Conservation (phyloP, 768 basidiomycete genomes). For the Russula foetens region DNA sequence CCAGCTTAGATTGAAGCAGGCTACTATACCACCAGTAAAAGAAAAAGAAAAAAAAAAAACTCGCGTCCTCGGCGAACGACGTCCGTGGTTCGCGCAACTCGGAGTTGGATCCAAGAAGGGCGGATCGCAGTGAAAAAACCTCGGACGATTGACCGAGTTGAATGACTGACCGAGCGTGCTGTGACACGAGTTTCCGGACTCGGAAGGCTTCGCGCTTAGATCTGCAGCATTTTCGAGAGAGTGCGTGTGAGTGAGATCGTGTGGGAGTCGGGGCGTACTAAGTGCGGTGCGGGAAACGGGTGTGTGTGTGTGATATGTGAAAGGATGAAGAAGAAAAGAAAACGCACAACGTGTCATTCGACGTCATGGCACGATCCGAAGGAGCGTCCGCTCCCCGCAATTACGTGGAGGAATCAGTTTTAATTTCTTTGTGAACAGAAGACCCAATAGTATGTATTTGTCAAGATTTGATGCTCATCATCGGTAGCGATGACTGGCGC, state of each 20-base stretch:
- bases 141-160: neutral
- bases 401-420: neutral
- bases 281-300: too few species aligned
- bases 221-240: neutral
- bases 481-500: too few species aligned
- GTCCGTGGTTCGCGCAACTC: neutral
- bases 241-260: neutral
- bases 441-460: neutral
- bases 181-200: too few species aligned
- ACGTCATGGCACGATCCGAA: conserved; percentile 4
- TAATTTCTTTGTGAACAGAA: neutral
- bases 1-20: too few species aligned
- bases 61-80: too few species aligned
- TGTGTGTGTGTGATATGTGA: too few species aligned
- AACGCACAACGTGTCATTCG: neutral
- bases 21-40: too few species aligned
- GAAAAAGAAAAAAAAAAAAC: too few species aligned
- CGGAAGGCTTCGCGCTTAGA: conserved; percentile 8
- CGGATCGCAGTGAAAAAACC: neutral
- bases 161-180: neutral
- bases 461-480: too few species aligned
- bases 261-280: too few species aligned
- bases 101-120: too few species aligned
- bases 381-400: conserved; percentile 11
- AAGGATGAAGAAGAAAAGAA: neutral